Evolutionary conservation across 2,329 filamentous ascomycete genomes (phyloP).

Genomic region (Cordyceps farinosa): DNA sequence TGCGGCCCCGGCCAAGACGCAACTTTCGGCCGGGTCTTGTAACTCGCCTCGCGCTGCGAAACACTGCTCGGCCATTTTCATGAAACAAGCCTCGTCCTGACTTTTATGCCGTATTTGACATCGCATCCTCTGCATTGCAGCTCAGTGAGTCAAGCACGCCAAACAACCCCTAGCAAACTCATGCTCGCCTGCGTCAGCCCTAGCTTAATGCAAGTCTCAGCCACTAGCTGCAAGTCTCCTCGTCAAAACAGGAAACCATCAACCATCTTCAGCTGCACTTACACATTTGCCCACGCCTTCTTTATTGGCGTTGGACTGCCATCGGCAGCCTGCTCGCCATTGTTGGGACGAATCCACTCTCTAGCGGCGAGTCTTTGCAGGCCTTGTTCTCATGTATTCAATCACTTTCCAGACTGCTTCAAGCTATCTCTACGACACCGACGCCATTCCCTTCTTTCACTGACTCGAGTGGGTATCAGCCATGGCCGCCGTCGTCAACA

Average conservation of each 20-base stretch:
- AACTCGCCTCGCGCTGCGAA: constrained; percentile 3
- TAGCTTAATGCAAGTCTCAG: constrained; percentile 13
- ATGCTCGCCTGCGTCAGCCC: constrained; percentile 3
- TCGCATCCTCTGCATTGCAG: neutral
- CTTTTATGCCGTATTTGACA: neutral
- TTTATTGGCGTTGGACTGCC: neutral
- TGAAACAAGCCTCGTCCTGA: constrained; percentile 8
- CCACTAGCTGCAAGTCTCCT: constrained; percentile 6
- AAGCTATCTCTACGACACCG: neutral
- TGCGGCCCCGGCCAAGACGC: constrained; percentile 5
- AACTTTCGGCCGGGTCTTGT: constrained; percentile 9
- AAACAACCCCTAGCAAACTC: constrained; percentile 1
- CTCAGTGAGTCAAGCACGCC: constrained; percentile 7
- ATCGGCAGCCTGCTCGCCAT: neutral
- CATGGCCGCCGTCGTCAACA: constrained; percentile 1
- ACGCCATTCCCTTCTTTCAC: neutral
- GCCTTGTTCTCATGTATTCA: neutral
- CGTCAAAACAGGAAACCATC: constrained; percentile 10
- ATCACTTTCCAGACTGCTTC: neutral
- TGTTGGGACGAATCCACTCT: constrained; percentile 13
- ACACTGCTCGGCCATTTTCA: neutral
- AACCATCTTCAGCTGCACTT: constrained; percentile 15
- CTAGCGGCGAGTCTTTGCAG: neutral
- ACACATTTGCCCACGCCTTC: neutral
- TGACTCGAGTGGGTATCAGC: constrained; percentile 16